phyloP scores from a whole-genome alignment of 2,329 filamentous ascomycete species.

The Penicillium oxalicum region DNA sequence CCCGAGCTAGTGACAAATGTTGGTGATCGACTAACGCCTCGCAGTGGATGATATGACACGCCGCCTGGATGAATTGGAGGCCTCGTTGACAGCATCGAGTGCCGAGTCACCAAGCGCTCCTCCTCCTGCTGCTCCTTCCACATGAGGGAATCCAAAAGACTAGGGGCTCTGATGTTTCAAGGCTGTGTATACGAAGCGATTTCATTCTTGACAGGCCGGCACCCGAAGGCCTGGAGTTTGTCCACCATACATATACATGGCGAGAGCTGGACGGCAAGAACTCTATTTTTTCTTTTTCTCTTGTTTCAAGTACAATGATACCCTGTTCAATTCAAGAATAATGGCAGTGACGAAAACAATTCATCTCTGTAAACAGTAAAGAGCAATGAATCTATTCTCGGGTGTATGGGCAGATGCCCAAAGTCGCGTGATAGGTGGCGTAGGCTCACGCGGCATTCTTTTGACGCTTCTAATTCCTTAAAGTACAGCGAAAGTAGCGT shows the following conservation, averaged over 20 bases:
- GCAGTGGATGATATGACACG: constrained; percentile 92
- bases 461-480: constrained; percentile 8
- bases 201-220: too few relatives aligned
- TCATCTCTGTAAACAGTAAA: background rate
- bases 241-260: too few relatives aligned
- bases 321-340: constrained; percentile 10
- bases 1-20: too few relatives aligned
- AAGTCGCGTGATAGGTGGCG: too few relatives aligned
- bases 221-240: too few relatives aligned
- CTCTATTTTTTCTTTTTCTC: background rate
- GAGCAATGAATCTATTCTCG: background rate
- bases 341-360: background rate
- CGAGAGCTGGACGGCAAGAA: too few relatives aligned
- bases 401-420: background rate
- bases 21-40: background rate
- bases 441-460: background rate
- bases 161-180: too few relatives aligned
- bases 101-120: constrained; percentile 21
- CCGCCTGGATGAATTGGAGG: constrained; percentile 75
- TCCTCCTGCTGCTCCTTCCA: constrained; percentile 1
- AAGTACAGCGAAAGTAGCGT: constrained; percentile 7
- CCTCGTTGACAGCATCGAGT: constrained; percentile 57
- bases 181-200: too few relatives aligned
- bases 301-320: constrained; percentile 15
- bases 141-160: too few relatives aligned